Conservation (phyloP, 2,329 filamentous ascomycete species). For the Epichloe brachyelytri region DNA sequence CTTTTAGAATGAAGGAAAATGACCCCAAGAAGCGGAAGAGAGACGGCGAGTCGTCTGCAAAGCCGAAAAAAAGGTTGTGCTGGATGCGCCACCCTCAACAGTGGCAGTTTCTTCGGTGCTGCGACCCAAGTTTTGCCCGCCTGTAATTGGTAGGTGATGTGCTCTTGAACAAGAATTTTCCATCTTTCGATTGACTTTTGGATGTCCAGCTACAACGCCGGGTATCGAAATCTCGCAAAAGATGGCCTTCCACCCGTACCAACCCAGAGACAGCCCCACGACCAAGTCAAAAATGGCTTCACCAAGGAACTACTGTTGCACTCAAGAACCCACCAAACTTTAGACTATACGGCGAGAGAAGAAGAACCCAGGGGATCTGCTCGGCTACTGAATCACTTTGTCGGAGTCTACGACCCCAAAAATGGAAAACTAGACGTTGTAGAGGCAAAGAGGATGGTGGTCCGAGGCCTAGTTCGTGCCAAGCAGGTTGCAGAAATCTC, state of each 20-base stretch:
- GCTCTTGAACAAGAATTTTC: no score
- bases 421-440: conserved; percentile 48
- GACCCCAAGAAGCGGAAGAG: conserved; percentile 43
- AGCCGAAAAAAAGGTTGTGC: conserved; percentile 40
- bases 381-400: conserved; percentile 44
- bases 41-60: conserved; percentile 25
- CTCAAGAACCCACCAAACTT: conserved; percentile 40
- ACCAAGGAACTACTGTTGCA: conserved; percentile 42
- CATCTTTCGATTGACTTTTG: background rate
- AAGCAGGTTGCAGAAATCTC: conserved; percentile 38
- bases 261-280: conserved; percentile 22
- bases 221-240: conserved; percentile 23
- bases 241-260: conserved; percentile 35
- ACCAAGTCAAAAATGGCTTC: conserved; percentile 25
- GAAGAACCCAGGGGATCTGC: conserved; percentile 19
- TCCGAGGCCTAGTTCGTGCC: conserved; percentile 43
- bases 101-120: conserved; percentile 35
- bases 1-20: conserved; percentile 22
- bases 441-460: conserved; percentile 50
- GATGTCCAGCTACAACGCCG: conserved; percentile 19
- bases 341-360: conserved; percentile 49
- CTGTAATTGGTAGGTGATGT: conserved; percentile 33
- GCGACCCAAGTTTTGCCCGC: conserved; percentile 33
- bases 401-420: conserved; percentile 50
- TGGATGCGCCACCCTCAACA: conserved; percentile 26